These are phyloP conservation scores for Tolypocladium sp. DNA, from an alignment of 2,329 filamentous ascomycete genomes.

Conservation along the genomic window DNA sequence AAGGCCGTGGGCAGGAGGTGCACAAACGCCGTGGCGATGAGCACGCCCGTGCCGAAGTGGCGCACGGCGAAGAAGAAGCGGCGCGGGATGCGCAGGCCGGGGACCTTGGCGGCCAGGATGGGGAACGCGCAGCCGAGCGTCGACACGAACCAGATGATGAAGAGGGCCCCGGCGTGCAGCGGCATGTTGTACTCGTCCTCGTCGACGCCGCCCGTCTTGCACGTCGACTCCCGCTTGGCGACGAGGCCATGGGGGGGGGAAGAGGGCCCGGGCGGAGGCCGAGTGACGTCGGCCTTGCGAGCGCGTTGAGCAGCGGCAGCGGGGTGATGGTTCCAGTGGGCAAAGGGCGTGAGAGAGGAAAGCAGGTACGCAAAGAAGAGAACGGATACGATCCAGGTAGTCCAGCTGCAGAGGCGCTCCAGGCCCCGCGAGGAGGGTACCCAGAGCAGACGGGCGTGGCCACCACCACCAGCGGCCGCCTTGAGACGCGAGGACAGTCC, in stretches of 20 bases:
- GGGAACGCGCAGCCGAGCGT: slow-evolving; percentile 43
- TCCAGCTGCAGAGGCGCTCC: slow-evolving; percentile 28
- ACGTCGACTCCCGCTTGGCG: slow-evolving; percentile 17
- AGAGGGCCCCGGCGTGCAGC: slow-evolving; percentile 48
- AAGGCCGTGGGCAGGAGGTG: slow-evolving; percentile 63
- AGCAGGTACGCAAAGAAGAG: slow-evolving; percentile 23
- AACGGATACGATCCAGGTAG: slow-evolving; percentile 32
- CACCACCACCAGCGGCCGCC: slow-evolving; percentile 29
- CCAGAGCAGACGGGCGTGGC: slow-evolving; percentile 23
- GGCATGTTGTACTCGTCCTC: slow-evolving; percentile 41
- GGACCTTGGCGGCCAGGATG: slow-evolving; percentile 41
- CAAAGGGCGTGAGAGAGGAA: slow-evolving; percentile 12
- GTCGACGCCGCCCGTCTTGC: slow-evolving; percentile 17
- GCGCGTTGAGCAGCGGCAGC: not conserved
- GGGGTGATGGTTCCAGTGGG: not conserved
- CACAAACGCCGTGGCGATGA: slow-evolving; percentile 69
- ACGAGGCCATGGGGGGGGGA: slow-evolving; percentile 6
- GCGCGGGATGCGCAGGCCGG: slow-evolving; percentile 43
- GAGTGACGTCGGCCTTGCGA: not conserved
- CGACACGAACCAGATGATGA: slow-evolving; percentile 38
- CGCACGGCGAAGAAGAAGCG: slow-evolving; percentile 47
- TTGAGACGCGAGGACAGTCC: slow-evolving; percentile 21
- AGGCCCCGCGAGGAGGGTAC: slow-evolving; percentile 18
- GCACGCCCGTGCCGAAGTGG: slow-evolving; percentile 72
- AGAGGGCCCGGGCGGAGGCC: slow-evolving; percentile 2